A percentile compares a stretch with the other conserved stretches of the same genome.
phyloP scores from a whole-genome alignment of 2,329 filamentous ascomycete species.

The Monosporascus sp. region DNA sequence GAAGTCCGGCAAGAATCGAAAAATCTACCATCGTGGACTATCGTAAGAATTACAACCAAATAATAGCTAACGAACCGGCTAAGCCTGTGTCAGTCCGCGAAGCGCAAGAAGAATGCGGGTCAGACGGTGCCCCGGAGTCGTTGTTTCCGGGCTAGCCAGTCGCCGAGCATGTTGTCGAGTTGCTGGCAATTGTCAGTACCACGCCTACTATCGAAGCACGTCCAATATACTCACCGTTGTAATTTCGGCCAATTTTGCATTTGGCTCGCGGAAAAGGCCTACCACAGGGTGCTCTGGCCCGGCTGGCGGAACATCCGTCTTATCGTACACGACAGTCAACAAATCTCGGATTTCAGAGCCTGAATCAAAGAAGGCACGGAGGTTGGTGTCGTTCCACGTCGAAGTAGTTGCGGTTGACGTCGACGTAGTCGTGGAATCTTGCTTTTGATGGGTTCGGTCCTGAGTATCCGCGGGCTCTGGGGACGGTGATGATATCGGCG shows the following conservation, averaged over 20 bases:
- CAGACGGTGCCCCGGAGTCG: conserved; percentile 48
- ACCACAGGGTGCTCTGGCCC: conserved; percentile 82
- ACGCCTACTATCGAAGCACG: conserved; percentile 3
- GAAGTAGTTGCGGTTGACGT: conserved; percentile 52
- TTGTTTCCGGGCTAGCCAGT: conserved; percentile 71
- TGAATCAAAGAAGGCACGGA: conserved; percentile 88
- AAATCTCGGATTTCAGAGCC: conserved; percentile 84
- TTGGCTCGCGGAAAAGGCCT: conserved; percentile 79
- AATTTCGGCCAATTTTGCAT: conserved; percentile 79
- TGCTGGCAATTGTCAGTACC: conserved; percentile 41
- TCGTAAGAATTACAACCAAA: not conserved
- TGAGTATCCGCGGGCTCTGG: conserved; percentile 52
- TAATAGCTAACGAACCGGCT: not conserved
- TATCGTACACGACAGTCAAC: conserved; percentile 88
- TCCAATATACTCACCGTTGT: conserved; percentile 55
- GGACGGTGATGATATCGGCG: conserved; percentile 58
- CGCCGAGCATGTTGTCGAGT: conserved; percentile 80
- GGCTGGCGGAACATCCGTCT: conserved; percentile 72
- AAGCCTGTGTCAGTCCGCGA: not conserved
- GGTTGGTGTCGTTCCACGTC: conserved; percentile 79
- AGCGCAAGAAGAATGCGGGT: conserved; percentile 9
- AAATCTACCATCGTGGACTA: not conserved
- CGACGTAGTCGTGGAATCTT: conserved; percentile 47
- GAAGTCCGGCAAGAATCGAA: not conserved
- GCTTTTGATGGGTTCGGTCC: conserved; percentile 36